These are phyloP conservation scores for Plantago ovata DNA, from an alignment of 257 asterid species.

Conservation along the genomic window DNA sequence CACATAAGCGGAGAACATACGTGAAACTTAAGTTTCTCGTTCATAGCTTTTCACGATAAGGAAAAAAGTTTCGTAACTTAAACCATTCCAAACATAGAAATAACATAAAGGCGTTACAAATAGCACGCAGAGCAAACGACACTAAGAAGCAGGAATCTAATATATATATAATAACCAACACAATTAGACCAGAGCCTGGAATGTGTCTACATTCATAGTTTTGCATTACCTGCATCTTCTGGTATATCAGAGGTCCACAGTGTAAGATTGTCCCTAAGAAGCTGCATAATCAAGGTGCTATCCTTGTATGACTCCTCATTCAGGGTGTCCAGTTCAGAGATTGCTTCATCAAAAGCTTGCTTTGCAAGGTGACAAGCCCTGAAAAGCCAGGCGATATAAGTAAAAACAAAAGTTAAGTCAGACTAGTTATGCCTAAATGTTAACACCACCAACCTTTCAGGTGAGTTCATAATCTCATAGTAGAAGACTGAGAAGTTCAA, in stretches of 20 bases:
- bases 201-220: too few species aligned
- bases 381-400: slow-evolving; percentile 18
- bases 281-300: slow-evolving; percentile 90
- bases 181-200: too few species aligned
- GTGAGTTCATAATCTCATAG: slow-evolving; percentile 81
- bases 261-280: slow-evolving; percentile 87
- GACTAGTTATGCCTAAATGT: slow-evolving; percentile 9
- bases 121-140: too few species aligned
- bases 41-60: too few species aligned
- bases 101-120: too few species aligned
- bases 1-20: too few species aligned
- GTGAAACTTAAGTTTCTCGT: too few species aligned
- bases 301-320: slow-evolving; percentile 91
- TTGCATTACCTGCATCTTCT: slow-evolving; percentile 22
- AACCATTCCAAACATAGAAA: too few species aligned
- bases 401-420: slow-evolving; percentile 12
- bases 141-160: too few species aligned
- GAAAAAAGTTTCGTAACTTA: too few species aligned
- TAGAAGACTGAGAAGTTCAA: slow-evolving; percentile 86
- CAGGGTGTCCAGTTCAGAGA: slow-evolving; percentile 78
- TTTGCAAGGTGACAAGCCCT: slow-evolving; percentile 96
- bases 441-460: slow-evolving; percentile 65
- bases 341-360: slow-evolving; percentile 97
- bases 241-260: slow-evolving; percentile 89
- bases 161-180: too few species aligned